Base-by-base conservation (phyloP, 345 rosid species). In the Linum tenue region DNA sequence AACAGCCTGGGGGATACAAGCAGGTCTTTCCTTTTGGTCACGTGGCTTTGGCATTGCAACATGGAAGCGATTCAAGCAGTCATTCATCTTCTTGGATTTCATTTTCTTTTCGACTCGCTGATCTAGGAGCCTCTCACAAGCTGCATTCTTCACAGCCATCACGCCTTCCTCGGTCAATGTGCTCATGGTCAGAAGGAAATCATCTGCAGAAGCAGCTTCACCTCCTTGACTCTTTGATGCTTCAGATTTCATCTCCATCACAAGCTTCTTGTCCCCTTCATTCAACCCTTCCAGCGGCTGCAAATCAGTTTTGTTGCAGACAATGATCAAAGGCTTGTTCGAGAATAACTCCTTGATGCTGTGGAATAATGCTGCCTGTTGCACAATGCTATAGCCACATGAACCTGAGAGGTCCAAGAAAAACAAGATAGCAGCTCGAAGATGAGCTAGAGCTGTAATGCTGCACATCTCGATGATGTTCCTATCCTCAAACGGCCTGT, bases 391-490 rank as follows among this genome's bases (percentile, higher is more conserved):
- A 84, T 86, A 92, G 15, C 98, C 97, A 76, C 98, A 92, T 1
- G 97, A 87, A 2, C 95, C 98, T 0, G 95, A 89, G 59, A 92
- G 80, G 55, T 92, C 98, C 73, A 89, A 69, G 73, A 87, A 89
- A 78, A 86, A 89, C 77, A 92, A 72, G 4, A 92, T 88, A 48
- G 95, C 97, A 64, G 97, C 89, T 31, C 97, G 79, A 8, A 92
- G 82, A 82, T 92, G 95, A 2, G 96, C 98, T 72, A 89, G 73
- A 1, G 97, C 98, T 0, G 98, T 92, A 68, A 92, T 87, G 72
- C 95, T 92, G 82, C 97, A 92, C 97, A 92, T 92, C 73, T 90
- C 96, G 69, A 92, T 92, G 35, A 90, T 90, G 70, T 92, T 92
- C 11, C 94, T 84, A 60, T 92, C 98, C 44, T 92, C 97, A 71